Conservation (phyloP, 495 filamentous ascomycete genomes). For the Neurospora intermedia region DNA sequence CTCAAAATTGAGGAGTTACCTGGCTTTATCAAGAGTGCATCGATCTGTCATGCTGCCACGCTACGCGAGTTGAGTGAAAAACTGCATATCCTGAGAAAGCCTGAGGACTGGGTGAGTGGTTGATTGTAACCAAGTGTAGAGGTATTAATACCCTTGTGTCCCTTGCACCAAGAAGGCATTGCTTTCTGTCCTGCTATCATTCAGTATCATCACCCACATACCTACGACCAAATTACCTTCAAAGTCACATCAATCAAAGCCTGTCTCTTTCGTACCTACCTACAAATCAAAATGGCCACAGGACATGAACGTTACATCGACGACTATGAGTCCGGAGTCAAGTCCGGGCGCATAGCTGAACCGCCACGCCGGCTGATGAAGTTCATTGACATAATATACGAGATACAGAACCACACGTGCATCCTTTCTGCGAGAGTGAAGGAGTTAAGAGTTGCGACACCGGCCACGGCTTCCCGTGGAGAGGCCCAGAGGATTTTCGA, state of each 20-base stretch:
- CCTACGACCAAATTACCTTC: not conserved
- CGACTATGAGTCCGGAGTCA: not conserved
- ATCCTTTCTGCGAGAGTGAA: not conserved
- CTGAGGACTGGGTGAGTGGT: not conserved
- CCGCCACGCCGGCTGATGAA: not conserved
- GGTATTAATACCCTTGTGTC: not conserved
- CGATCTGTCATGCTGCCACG: too few species aligned
- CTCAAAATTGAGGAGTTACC: too few species aligned
- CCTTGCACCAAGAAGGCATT: not conserved
- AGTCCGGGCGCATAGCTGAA: not conserved
- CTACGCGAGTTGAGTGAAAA: too few species aligned
- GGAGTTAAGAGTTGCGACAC: not conserved
- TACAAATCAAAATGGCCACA: not conserved
- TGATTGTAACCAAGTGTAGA: not conserved
- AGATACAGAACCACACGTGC: not conserved
- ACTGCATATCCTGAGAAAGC: too few species aligned
- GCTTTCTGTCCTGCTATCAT: too few species aligned
- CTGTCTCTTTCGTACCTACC: not conserved
- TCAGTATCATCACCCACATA: not conserved
- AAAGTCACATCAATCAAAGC: not conserved
- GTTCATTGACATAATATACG: not conserved
- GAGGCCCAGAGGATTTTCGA: not conserved
- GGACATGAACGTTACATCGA: not conserved
- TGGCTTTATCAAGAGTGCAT: too few species aligned
- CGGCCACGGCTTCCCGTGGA: fast-evolving